Conservation (phyloP, 2,329 filamentous ascomycete genomes). For the Mycogone perniciosa region DNA sequence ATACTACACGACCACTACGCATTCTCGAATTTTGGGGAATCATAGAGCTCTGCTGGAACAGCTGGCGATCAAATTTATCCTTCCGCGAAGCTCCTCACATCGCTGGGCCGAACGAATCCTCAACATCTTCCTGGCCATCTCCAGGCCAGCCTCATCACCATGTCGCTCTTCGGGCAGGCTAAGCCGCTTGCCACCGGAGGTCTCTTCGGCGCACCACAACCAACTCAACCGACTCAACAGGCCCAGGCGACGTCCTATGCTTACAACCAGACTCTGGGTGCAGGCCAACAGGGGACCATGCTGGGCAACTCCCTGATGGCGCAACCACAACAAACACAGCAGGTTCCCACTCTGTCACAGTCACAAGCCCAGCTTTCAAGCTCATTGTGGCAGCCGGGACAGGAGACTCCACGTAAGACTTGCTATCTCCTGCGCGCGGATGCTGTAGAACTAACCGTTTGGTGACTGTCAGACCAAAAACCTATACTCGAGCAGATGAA, state of each 20-base stretch:
- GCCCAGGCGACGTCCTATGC: conserved; percentile 17
- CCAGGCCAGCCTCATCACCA: conserved; percentile 13
- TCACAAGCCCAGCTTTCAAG: conserved; percentile 42
- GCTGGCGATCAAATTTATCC: neutral
- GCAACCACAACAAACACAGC: conserved; percentile 35
- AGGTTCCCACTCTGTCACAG: conserved; percentile 37
- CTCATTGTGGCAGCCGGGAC: conserved; percentile 49
- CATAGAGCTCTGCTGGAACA: neutral
- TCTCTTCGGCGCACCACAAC: conserved; percentile 34
- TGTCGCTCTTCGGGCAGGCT: conserved; percentile 37
- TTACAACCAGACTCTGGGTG: conserved; percentile 26
- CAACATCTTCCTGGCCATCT: conserved; percentile 3
- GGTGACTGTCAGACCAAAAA: conserved; percentile 49
- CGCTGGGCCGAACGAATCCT: conserved; percentile 13
- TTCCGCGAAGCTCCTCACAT: conserved; percentile 7
- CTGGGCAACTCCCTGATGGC: conserved; percentile 27
- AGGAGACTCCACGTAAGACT: conserved; percentile 43
- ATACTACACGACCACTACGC: neutral
- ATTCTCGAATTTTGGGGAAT: neutral
- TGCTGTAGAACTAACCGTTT: neutral
- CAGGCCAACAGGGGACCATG: conserved; percentile 32
- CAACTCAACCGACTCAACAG: conserved; percentile 26
- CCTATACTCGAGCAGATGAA: conserved; percentile 68
- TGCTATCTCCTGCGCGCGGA: neutral
- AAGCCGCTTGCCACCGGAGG: conserved; percentile 28